These are phyloP conservation scores for Nadsonia commutata DNA, from an alignment of 1,139 yeast species.

Conservation along the genomic window DNA sequence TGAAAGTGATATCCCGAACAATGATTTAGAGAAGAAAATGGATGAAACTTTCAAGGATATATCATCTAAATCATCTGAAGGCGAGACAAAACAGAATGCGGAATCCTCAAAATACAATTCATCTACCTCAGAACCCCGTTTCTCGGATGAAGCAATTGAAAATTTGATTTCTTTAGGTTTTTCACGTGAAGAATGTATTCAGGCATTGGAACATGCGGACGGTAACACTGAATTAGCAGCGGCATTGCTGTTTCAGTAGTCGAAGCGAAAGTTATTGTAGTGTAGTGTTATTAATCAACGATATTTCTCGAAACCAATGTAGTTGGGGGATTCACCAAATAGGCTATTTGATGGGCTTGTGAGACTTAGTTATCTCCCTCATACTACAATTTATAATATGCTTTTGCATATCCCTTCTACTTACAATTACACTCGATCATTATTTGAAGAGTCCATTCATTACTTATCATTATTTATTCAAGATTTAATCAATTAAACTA, in stretches of 20 bases:
- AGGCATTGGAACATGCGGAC: slow-evolving; percentile 48
- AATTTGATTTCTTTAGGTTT: slow-evolving; percentile 61
- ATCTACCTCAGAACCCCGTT: slow-evolving; percentile 15
- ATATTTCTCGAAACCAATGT: too few relatives aligned
- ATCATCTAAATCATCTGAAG: background rate
- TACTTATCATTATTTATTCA: too few relatives aligned
- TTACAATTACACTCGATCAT: too few relatives aligned
- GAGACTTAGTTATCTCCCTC: too few relatives aligned
- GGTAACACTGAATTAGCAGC: slow-evolving; percentile 86
- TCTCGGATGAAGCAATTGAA: slow-evolving; percentile 32
- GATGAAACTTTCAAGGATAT: background rate
- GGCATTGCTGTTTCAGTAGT: slow-evolving; percentile 41
- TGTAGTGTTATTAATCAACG: too few relatives aligned
- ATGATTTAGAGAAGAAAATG: slow-evolving; percentile 4
- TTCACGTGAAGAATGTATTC: slow-evolving; percentile 42
- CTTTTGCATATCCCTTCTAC: too few relatives aligned
- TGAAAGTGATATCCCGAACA: slow-evolving; percentile 53
- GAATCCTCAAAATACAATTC: background rate
- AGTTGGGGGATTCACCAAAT: too few relatives aligned
- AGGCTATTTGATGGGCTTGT: too few relatives aligned
- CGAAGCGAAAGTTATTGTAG: too few relatives aligned
- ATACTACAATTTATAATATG: too few relatives aligned
- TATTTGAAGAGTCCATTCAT: too few relatives aligned
- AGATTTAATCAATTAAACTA: too few relatives aligned
- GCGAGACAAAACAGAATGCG: background rate